Percentiles rank a stretch among this genome's conserved stretches.
Conservation (phyloP, 495 filamentous ascomycete species). For the Penicillium lividum region DNA sequence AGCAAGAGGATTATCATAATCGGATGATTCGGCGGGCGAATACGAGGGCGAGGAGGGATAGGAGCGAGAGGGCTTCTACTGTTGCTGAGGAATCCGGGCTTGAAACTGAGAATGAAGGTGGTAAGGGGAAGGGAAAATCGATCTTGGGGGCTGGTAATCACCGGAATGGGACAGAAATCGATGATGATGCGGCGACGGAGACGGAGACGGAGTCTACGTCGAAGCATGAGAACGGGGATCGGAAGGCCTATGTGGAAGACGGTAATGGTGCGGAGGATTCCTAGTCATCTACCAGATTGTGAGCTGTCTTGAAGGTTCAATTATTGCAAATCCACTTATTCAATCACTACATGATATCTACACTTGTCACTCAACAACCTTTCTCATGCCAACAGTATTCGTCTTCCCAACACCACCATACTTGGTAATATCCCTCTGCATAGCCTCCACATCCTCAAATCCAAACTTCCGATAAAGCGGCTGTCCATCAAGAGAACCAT, state of each 20-base stretch:
- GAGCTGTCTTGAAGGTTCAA: neutral
- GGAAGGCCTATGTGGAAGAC: conserved; percentile 25
- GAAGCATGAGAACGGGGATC: conserved; percentile 9
- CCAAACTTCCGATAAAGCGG: conserved; percentile 8
- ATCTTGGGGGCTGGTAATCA: conserved; percentile 20
- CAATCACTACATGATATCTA: too few relatives aligned
- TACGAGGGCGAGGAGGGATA: conserved; percentile 23
- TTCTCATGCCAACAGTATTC: conserved; percentile 6
- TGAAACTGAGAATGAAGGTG: conserved; percentile 30
- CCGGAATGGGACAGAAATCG: neutral
- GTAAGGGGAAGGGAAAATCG: conserved; percentile 26
- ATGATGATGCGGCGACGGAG: conserved; percentile 14
- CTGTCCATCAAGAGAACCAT: conserved; percentile 3
- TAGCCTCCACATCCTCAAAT: conserved; percentile 6
- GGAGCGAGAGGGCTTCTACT: conserved; percentile 13
- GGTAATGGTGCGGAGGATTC: conserved; percentile 13
- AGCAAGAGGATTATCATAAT: conserved; percentile 45
- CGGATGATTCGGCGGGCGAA: conserved; percentile 37
- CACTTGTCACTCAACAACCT: neutral
- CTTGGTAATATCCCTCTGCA: neutral
- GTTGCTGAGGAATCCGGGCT: conserved; percentile 27
- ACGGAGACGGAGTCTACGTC: conserved; percentile 24
- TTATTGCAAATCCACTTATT: too few relatives aligned
- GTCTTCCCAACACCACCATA: conserved; percentile 7
- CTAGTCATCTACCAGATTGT: neutral